These are phyloP conservation scores for Petasospora rhodanensis DNA, from an alignment of 1,139 yeast genomes.

Conservation along the genomic window DNA sequence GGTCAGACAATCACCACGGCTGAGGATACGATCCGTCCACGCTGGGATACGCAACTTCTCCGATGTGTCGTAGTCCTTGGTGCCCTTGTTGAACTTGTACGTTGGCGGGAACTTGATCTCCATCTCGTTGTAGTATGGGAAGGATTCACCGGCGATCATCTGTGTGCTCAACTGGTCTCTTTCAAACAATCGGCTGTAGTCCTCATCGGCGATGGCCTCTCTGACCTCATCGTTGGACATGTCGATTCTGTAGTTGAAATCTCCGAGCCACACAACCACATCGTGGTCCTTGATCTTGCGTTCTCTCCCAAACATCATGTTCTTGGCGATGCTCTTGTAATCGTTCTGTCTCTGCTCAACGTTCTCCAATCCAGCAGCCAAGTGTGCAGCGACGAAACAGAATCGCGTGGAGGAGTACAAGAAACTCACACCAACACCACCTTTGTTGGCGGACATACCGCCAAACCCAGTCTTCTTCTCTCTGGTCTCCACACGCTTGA, in stretches of 20 bases:
- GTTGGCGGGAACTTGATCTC: constrained; percentile 81
- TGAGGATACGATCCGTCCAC: constrained; percentile 86
- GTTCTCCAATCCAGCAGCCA: constrained; percentile 90
- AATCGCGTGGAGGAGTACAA: constrained; percentile 72
- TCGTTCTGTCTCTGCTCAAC: constrained; percentile 85
- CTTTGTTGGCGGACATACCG: constrained; percentile 89
- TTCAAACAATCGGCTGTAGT: constrained; percentile 50
- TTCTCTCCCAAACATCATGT: constrained; percentile 73
- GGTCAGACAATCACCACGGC: constrained; percentile 47
- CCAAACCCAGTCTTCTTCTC: constrained; percentile 87
- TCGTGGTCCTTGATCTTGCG: constrained; percentile 74
- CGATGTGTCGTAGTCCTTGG: constrained; percentile 76
- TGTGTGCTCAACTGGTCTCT: constrained; percentile 80
- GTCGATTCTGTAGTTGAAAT: constrained; percentile 84
- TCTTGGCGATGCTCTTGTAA: constrained; percentile 73
- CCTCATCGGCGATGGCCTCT: constrained; percentile 42
- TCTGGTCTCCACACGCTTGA: constrained; percentile 75
- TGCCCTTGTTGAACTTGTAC: constrained; percentile 89
- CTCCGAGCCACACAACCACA: constrained; percentile 90
- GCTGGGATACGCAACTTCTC: constrained; percentile 93
- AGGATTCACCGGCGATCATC: constrained; percentile 81
- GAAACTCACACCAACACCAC: constrained; percentile 84
- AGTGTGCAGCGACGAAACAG: constrained; percentile 84
- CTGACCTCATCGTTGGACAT: constrained; percentile 76
- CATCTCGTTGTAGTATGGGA: constrained; percentile 81